phyloP scores from a whole-genome alignment of 2,329 filamentous ascomycete species.

The Myotisia sp. region DNA sequence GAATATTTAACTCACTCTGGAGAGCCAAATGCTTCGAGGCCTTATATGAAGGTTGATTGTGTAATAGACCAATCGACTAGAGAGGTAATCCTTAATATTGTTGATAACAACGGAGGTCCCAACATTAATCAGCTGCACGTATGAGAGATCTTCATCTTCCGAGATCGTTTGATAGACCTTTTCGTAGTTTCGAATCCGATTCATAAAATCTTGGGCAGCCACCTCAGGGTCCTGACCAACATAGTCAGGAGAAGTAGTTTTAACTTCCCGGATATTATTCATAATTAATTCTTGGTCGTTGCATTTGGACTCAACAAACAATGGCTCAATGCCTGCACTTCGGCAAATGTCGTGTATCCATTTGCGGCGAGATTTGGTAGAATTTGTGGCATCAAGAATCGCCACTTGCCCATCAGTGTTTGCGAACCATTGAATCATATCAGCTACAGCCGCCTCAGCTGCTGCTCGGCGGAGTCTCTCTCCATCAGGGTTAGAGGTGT shows the following conservation, averaged over 20 bases:
- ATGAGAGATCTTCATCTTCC: slow-evolving; percentile 77
- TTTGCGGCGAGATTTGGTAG: slow-evolving; percentile 71
- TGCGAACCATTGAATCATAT: slow-evolving; percentile 90
- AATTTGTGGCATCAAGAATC: slow-evolving; percentile 94
- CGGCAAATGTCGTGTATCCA: slow-evolving; percentile 80
- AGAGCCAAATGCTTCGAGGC: slow-evolving; percentile 90
- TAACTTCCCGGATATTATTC: slow-evolving; percentile 95
- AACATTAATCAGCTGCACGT: slow-evolving; percentile 94
- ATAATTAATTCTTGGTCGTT: slow-evolving; percentile 93
- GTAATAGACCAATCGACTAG: slow-evolving; percentile 93
- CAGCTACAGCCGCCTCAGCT: slow-evolving; percentile 76
- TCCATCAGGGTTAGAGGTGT: slow-evolving; percentile 75
- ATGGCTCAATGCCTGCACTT: slow-evolving; percentile 65
- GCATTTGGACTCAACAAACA: slow-evolving; percentile 95
- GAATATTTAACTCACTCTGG: slow-evolving; percentile 48
- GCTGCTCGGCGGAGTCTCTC: slow-evolving; percentile 78
- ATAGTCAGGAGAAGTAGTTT: slow-evolving; percentile 93
- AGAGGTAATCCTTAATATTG: slow-evolving; percentile 88
- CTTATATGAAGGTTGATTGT: slow-evolving; percentile 98
- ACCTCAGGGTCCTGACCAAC: slow-evolving; percentile 82
- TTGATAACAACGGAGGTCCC: slow-evolving; percentile 97
- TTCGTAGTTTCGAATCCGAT: slow-evolving; percentile 93
- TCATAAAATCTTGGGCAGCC: slow-evolving; percentile 80
- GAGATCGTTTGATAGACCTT: slow-evolving; percentile 92
- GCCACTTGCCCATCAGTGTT: slow-evolving; percentile 66